These are phyloP conservation scores for Ceratobasidium sp. DNA, from an alignment of 1,284 basidiomycete genomes.

Conservation along the genomic window DNA sequence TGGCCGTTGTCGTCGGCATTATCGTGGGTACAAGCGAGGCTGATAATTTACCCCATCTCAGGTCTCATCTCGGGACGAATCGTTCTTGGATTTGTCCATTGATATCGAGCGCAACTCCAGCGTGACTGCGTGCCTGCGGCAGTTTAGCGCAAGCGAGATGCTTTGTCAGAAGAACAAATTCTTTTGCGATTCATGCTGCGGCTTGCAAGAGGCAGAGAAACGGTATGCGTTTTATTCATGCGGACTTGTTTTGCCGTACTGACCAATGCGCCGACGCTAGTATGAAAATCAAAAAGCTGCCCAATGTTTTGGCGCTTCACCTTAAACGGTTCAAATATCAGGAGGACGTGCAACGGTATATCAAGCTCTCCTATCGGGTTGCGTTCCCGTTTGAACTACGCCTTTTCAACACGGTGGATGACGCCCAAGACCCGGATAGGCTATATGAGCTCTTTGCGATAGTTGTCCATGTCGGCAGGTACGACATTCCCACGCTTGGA, in stretches of 20 bases:
- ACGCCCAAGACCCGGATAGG: slow-evolving; percentile 88
- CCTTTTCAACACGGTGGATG: slow-evolving; percentile 97
- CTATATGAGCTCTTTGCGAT: slow-evolving; percentile 96
- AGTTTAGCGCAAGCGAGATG: slow-evolving; percentile 99
- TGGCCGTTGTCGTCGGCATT: too few species aligned
- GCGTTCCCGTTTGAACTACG: slow-evolving; percentile 95
- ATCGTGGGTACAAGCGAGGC: slow-evolving; percentile 27
- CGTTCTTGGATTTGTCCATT: slow-evolving; percentile 96
- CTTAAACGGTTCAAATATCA: slow-evolving; percentile 99
- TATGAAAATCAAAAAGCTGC: slow-evolving; percentile 98
- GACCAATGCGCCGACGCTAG: slow-evolving; percentile 61
- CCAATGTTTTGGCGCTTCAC: slow-evolving; percentile 94
- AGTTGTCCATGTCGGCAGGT: slow-evolving; percentile 98
- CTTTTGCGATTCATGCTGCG: slow-evolving; percentile 97
- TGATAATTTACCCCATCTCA: slow-evolving; percentile 53
- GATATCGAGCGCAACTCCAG: slow-evolving; percentile 98
- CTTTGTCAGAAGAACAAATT: slow-evolving; percentile 98
- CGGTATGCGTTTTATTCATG: slow-evolving; percentile 67
- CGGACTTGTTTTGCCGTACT: background rate
- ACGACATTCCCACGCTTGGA: slow-evolving; percentile 58
- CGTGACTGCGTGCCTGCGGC: slow-evolving; percentile 93
- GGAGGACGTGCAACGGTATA: slow-evolving; percentile 87
- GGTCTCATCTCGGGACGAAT: slow-evolving; percentile 96
- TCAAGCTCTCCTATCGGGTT: slow-evolving; percentile 96
- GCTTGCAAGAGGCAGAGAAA: slow-evolving; percentile 97